These are phyloP conservation scores for Camillea tinctor DNA, from an alignment of 2,329 filamentous ascomycete species.

Conservation along the genomic window DNA sequence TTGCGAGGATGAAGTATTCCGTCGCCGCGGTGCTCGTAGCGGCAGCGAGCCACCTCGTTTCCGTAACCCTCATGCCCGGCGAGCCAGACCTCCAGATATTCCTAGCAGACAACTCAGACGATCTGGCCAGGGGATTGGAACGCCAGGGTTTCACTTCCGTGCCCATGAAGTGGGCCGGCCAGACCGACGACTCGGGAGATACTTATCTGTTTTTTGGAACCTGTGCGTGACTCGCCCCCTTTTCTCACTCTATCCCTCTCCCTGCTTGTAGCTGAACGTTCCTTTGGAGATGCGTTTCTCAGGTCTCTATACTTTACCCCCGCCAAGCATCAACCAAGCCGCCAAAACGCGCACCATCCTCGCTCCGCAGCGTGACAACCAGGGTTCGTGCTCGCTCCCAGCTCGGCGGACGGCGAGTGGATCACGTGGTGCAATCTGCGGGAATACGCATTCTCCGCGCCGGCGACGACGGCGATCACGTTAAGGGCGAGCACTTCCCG, in stretches of 20 bases:
- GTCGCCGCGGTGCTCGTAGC: background rate
- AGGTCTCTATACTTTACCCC: no score
- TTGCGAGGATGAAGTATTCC: constrained; percentile 36
- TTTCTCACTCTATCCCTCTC: background rate
- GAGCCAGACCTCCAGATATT: background rate
- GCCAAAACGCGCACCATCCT: no score
- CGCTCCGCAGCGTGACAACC: no score
- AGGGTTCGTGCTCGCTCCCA: no score
- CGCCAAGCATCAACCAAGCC: no score
- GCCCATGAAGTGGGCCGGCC: background rate
- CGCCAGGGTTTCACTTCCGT: background rate
- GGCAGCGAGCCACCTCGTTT: background rate
- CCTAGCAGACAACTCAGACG: background rate
- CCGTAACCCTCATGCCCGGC: background rate
- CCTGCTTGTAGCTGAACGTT: no score
- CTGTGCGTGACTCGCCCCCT: background rate
- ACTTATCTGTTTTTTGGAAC: background rate
- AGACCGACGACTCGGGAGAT: background rate
- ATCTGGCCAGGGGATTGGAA: background rate
- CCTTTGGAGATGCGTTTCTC: no score
- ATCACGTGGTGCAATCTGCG: constrained; percentile 1
- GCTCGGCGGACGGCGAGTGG: no score
- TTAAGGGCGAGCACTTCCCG: background rate
- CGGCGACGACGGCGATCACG: background rate
- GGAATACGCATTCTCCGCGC: background rate